Conservation (phyloP, 2,329 filamentous ascomycete species). For the Plenodomus tracheiphilus region DNA sequence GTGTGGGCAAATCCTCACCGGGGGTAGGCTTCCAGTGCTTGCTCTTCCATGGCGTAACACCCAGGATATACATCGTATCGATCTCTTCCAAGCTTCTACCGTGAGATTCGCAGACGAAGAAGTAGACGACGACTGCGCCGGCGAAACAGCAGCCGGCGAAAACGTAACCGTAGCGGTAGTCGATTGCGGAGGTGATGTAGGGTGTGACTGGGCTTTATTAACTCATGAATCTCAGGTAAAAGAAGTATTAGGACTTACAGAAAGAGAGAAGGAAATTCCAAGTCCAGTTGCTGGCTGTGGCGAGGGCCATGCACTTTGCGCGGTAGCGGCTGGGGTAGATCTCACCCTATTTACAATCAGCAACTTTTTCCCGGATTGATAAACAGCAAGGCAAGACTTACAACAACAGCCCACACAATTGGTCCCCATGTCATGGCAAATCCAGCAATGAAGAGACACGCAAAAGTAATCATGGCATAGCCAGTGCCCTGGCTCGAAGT, state of each 20-base stretch:
- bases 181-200: constrained; percentile 72
- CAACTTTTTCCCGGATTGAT: too few relatives aligned
- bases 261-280: constrained; percentile 59
- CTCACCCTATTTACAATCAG: constrained; percentile 48
- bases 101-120: constrained; percentile 76
- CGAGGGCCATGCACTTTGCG: constrained; percentile 50
- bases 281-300: constrained; percentile 51
- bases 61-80: constrained; percentile 70
- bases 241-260: constrained; percentile 40
- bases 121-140: constrained; percentile 69
- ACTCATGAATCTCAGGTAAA: not conserved
- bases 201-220: constrained; percentile 59
- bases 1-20: constrained; percentile 38
- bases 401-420: constrained; percentile 69
- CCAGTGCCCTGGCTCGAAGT: constrained; percentile 52
- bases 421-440: constrained; percentile 73
- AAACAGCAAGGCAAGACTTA: too few relatives aligned
- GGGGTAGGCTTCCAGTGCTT: constrained; percentile 53
- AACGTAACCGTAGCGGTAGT: constrained; percentile 75
- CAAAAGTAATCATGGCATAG: constrained; percentile 67
- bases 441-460: constrained; percentile 67
- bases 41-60: constrained; percentile 66
- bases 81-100: constrained; percentile 77
- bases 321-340: constrained; percentile 64
- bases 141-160: constrained; percentile 73